Evolutionary conservation across 768 basidiomycete genomes (phyloP).

Genomic region (Crepidotus variabilis): DNA sequence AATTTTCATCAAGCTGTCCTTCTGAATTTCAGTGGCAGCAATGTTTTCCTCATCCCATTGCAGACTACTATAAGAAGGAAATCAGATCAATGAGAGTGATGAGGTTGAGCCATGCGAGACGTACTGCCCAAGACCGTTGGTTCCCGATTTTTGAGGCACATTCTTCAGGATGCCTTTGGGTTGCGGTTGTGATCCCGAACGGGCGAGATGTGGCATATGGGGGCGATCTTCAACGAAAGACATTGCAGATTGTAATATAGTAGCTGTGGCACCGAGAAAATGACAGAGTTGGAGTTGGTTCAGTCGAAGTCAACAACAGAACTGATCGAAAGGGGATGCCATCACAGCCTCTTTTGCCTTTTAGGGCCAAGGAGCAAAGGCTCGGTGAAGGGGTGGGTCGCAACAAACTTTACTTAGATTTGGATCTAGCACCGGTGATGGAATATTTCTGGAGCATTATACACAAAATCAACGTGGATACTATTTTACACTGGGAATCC

Average conservation of each 20-base stretch:
- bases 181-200: slow-evolving; percentile 65
- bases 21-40: slow-evolving; percentile 87
- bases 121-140: slow-evolving; percentile 42
- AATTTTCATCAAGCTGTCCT: slow-evolving; percentile 98
- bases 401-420: background rate
- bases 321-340: background rate
- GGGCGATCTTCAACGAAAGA: slow-evolving; percentile 38
- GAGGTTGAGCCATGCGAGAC: slow-evolving; percentile 16
- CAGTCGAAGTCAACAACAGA: background rate
- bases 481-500: background rate
- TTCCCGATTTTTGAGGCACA: slow-evolving; percentile 44
- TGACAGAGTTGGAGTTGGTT: background rate
- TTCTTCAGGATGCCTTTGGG: slow-evolving; percentile 92
- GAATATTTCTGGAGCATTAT: background rate
- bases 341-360: background rate
- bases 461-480: background rate
- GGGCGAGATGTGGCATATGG: slow-evolving; percentile 46
- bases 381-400: background rate
- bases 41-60: slow-evolving; percentile 97
- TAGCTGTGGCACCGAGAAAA: background rate
- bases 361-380: background rate
- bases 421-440: slow-evolving; percentile 1
- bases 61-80: slow-evolving; percentile 47
- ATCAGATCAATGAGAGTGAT: slow-evolving; percentile 7
- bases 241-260: slow-evolving; percentile 10